Evolutionary conservation across 768 basidiomycete genomes (phyloP), one percentile per base, ranked within the genome.

Genomic region (Lanmaoa pseudosensibilis): DNA sequence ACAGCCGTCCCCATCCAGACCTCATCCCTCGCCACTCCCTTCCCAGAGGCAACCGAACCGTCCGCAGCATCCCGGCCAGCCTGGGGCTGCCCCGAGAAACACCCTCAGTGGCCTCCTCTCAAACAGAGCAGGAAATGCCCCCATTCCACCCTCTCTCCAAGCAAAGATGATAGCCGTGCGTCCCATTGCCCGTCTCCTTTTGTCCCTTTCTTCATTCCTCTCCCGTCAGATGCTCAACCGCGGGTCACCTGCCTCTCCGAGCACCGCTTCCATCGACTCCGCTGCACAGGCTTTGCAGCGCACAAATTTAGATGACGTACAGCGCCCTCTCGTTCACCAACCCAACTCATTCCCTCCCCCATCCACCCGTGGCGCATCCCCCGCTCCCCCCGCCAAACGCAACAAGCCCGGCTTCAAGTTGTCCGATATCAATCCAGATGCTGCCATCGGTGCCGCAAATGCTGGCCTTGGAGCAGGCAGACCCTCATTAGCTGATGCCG

Each of bases 91-190:
- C 8, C 69, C 59, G 34, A 70, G 69, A 50, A 71, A 67, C 54
- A 69, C 71, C 37, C 62, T 71, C 49, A 70, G 70, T 25, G 72
- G 75, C 55, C 75, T 85, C 44, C 79, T 85, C 59, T 69, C 75
- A 41, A 77, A 73, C 73, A 71, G 67, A 54, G 57, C 70, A 56
- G 65, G 75, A 40, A 72, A 81, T 19, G 87, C 87, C 0, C 87
- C 89, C 46, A 90, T 98, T 59, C 95, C 95, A 0, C 92, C 94
- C 0, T 81, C 84, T 45, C 80, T 98, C 44, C 94, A 94, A 69
- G 92, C 91, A 59, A 97, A 94, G 78, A 90, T 98, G 88, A 91
- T 90, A 40, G 91, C 88, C 30, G 93, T 95, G 69, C 64, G 84
- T 78, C 41, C 43, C 37, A 15, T 34, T 21, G 13, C 1, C 27